Base-by-base conservation (phyloP, 2,329 filamentous ascomycete species). In the Coccinonectria pachysandricola region DNA sequence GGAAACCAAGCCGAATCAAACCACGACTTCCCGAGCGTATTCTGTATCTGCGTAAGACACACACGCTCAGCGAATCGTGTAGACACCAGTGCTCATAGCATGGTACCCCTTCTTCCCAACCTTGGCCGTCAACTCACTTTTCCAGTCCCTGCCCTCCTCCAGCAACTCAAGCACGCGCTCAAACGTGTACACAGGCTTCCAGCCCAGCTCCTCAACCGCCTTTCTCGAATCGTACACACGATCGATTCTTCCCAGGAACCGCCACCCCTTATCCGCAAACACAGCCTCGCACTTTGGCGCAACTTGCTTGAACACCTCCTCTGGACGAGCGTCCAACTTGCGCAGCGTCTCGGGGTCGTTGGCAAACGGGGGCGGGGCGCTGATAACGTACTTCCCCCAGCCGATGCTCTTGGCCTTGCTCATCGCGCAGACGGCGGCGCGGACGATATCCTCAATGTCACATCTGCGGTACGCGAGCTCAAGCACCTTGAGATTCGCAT, bases 31-130 rank as follows among this genome's bases (percentile, higher is more conserved):
- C n/a, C n/a, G n/a, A n/a, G n/a, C n/a, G n/a, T n/a, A n/a, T n/a
- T n/a, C n/a, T n/a, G n/a, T n/a, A n/a, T n/a, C n/a, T n/a, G n/a
- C n/a, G n/a, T n/a, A n/a, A n/a, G 17, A 19, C 17, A 7, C 10
- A 10, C 17, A 7, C 10, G 17, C 21, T 48, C 39, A 50, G 21
- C 52, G 38, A 8, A 45, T 37, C 3, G 60, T 64, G 23, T 65
- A 65, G 5, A 65, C 52, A 0, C 62, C 61, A 3, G 56, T 61
- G 7, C 50, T 49, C 1, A 50, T 47, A 11, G 48, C 50, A 32
- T 65, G 62, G 33, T 65, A 65, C 2, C 61, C 62, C 37, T 49
- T 57, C 43, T 49, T 59, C 0, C 61, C 62, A 3, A 65, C 57
- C 32, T 34, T 41, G 1, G 33, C 28, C 1, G 52, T 53, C 37